These are phyloP conservation scores for Metschnikowia proteae DNA, from an alignment of 805 yeast genomes.

Conservation along the genomic window DNA sequence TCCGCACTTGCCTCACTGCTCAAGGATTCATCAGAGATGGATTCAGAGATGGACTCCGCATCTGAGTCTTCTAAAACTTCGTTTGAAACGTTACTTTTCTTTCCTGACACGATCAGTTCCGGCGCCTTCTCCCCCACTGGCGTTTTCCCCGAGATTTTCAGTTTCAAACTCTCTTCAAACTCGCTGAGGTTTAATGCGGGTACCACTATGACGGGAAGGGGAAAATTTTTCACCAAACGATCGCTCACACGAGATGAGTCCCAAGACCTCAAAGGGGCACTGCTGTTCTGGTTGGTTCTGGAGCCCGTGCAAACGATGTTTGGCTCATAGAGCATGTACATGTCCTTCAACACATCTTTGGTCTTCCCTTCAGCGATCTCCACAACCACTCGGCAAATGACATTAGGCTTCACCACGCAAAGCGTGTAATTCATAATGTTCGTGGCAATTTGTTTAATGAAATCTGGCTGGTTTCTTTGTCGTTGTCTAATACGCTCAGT, in stretches of 20 bases:
- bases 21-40: constrained; percentile 15
- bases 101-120: neutral
- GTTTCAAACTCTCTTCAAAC: constrained; percentile 47
- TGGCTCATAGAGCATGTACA: constrained; percentile 60
- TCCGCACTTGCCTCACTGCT: constrained; percentile 19
- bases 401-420: constrained; percentile 43
- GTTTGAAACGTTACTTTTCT: neutral
- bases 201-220: constrained; percentile 63
- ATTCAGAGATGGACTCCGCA: constrained; percentile 13
- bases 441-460: constrained; percentile 41
- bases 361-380: constrained; percentile 61
- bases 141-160: constrained; percentile 20
- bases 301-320: constrained; percentile 54
- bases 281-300: constrained; percentile 39
- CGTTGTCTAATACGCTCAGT: constrained; percentile 32
- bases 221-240: constrained; percentile 58
- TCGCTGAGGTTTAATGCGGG: constrained; percentile 55
- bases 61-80: constrained; percentile 9
- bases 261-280: constrained; percentile 59
- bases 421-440: constrained; percentile 52
- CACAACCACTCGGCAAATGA: constrained; percentile 49
- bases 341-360: constrained; percentile 53
- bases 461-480: constrained; percentile 45
- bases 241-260: constrained; percentile 59
- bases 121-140: neutral